Evolutionary conservation across 176 grass and related monocot species (phyloP).

Genomic region (Phoenix dactylifera): DNA sequence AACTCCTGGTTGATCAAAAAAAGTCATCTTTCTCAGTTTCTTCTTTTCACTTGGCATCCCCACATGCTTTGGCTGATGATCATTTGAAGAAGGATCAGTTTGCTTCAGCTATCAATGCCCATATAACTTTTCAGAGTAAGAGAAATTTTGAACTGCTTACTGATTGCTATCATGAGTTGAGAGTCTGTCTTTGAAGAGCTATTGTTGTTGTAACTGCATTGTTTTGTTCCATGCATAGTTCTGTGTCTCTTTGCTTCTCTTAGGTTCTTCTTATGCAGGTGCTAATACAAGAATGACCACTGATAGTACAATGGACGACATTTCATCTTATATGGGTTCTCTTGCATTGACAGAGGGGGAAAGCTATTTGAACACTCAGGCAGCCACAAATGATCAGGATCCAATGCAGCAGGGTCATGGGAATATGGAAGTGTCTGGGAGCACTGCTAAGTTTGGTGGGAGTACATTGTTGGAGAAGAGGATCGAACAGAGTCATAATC

Average conservation of each 20-base stretch:
- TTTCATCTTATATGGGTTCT: conserved; percentile 68
- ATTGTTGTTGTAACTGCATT: too few relatives aligned
- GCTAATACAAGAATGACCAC: conserved; percentile 35
- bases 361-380: conserved; percentile 32
- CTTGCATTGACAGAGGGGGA: conserved; percentile 64
- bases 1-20: conserved; percentile 29
- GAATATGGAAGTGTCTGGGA: conserved; percentile 20
- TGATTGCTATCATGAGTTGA: conserved; percentile 16
- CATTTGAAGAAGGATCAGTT: conserved; percentile 36
- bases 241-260: conserved; percentile 22
- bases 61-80: conserved; percentile 7
- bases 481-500: conserved; percentile 29
- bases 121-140: conserved; percentile 52
- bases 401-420: conserved; percentile 26
- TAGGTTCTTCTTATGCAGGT: conserved; percentile 36
- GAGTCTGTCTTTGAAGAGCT: not conserved
- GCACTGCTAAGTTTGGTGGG: conserved; percentile 31
- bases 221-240: not conserved
- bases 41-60: conserved; percentile 30
- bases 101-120: conserved; percentile 16
- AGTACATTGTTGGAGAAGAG: conserved; percentile 21
- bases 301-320: conserved; percentile 60
- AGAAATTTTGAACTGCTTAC: not conserved
- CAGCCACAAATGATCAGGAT: conserved; percentile 12
- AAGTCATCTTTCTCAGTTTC: conserved; percentile 31